Evolutionary conservation across 805 yeast species (phyloP), one percentile per base, ranked within the genome.

Genomic region (Sugiyamaella americana): DNA sequence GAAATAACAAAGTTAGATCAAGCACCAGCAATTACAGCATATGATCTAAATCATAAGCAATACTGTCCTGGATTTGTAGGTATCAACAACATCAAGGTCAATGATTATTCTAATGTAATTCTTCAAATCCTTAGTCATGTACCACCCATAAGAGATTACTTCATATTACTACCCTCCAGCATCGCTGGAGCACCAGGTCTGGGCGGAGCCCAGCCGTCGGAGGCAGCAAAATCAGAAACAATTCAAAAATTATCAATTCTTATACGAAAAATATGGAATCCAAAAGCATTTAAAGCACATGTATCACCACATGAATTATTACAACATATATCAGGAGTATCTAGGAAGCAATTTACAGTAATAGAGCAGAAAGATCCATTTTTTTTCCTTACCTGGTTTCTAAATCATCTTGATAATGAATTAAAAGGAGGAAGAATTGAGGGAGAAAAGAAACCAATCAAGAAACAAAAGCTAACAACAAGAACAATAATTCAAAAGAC

Each of bases 61-160:
- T 85, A 83, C 55, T 52, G 60, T 3, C 81, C 81, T 1, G 93
- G 95, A 0, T 80, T 69, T 54, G 68, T 84, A 26, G 88, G 91
- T 0, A 53, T 85, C 46, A 81, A 76, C 59, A 77, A 78, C 53
- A 65, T 74, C 37, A 68, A 71, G 34, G 60, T 60, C 5, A 76
- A 73, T 51, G 81, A 75, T 49, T 78, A 79, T 56, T 61, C 79
- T 29, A 82, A 80, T 53, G 84, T 76, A 1, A 58, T 81, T 0
- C 48, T 84, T 8, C 83, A 79, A 49, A 57, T 73, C 10, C 39
- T 85, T 4, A 61, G 78, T 1, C 94, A 84, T 60, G 63, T 80
- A 0, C 50, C 61, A 0, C 66, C 71, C 1, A 49, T 85, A 0
- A 61, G 89, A 46, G 73, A 76, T 55, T 69, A 55, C 43, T 62